These are phyloP conservation scores for Amanita jacksonii DNA, from an alignment of 768 basidiomycete genomes.

Conservation along the genomic window DNA sequence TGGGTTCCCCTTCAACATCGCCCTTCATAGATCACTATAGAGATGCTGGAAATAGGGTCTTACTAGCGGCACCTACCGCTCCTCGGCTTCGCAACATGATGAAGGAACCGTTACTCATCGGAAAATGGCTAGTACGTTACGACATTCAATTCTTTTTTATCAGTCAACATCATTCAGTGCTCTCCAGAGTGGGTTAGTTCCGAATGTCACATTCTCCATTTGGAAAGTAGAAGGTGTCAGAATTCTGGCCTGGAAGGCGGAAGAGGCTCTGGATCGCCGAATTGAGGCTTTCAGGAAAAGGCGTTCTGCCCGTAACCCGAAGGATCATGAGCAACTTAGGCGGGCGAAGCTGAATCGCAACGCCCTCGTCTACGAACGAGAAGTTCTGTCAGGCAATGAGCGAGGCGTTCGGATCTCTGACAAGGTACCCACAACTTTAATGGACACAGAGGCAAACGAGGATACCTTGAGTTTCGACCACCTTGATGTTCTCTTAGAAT, in stretches of 20 bases:
- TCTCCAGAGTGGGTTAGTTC: slow-evolving; percentile 3
- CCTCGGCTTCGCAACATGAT: slow-evolving; percentile 9
- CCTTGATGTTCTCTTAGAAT: background rate
- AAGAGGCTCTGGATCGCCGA: slow-evolving; percentile 2
- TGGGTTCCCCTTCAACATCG: background rate
- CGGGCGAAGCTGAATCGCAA: background rate
- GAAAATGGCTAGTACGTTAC: slow-evolving; percentile 8
- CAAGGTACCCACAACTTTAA: background rate
- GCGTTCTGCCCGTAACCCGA: background rate
- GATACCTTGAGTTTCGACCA: background rate
- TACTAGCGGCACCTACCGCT: slow-evolving; percentile 6
- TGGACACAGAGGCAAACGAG: background rate
- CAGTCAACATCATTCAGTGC: background rate
- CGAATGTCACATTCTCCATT: slow-evolving; percentile 1
- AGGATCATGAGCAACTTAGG: background rate
- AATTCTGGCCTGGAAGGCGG: slow-evolving; percentile 3
- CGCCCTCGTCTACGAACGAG: slow-evolving; percentile 7
- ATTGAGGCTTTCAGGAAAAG: background rate
- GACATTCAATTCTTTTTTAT: background rate
- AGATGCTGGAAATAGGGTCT: slow-evolving; percentile 1
- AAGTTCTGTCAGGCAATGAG: background rate
- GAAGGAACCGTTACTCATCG: slow-evolving; percentile 5
- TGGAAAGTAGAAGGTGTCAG: background rate
- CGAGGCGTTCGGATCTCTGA: background rate
- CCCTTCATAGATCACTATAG: background rate